phyloP scores from a whole-genome alignment of 441 rosid genomes.

The Arabidopsis hybrid region DNA sequence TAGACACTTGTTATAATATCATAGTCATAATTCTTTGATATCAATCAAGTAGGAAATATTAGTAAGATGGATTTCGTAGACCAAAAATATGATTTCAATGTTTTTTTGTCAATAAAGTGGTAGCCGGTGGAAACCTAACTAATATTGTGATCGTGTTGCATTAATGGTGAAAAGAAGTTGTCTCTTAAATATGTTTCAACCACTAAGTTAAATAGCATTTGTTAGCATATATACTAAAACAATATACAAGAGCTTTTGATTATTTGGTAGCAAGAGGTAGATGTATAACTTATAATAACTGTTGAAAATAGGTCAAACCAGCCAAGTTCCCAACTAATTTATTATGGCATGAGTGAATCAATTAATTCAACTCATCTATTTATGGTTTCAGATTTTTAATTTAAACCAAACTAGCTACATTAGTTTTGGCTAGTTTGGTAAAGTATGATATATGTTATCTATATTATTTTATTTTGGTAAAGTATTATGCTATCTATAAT shows the following conservation, averaged over 20 bases:
- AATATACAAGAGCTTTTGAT: conserved; percentile 6
- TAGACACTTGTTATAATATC: conserved; percentile 4
- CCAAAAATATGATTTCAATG: conserved; percentile 14
- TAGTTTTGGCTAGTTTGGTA: background rate
- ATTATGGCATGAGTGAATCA: conserved; percentile 22
- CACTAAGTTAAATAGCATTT: conserved; percentile 21
- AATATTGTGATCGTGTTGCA: conserved; percentile 21
- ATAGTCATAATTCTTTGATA: conserved; percentile 1
- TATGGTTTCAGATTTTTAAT: background rate
- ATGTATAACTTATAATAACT: background rate
- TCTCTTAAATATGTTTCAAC: conserved; percentile 38
- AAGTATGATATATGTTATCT: no score
- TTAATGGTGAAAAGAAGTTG: conserved; percentile 32
- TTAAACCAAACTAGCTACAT: background rate
- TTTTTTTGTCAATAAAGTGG: conserved; percentile 20
- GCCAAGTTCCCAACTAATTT: conserved; percentile 35
- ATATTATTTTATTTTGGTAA: no score
- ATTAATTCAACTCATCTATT: conserved; percentile 3
- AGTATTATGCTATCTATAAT: no score
- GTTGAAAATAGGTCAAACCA: conserved; percentile 27
- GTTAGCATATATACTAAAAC: conserved; percentile 21
- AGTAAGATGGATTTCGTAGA: conserved; percentile 10
- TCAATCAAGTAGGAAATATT: background rate
- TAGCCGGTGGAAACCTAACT: conserved; percentile 14
- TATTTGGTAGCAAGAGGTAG: conserved; percentile 4